A percentile compares a stretch with the other conserved stretches of the same genome.
phyloP scores from a whole-genome alignment of 805 yeast species.

The Candida odintsovae region DNA sequence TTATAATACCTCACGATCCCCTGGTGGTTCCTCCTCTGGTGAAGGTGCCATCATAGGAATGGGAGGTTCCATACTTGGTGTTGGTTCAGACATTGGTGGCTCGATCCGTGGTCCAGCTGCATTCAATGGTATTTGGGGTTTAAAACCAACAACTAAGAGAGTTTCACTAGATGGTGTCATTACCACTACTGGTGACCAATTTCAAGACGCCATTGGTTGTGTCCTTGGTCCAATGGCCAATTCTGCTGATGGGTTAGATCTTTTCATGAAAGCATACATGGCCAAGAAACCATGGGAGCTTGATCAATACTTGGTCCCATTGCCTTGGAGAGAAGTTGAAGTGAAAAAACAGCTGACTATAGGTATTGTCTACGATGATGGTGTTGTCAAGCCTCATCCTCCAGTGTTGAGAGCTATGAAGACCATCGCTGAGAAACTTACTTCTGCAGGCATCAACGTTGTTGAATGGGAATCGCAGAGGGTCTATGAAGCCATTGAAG shows the following conservation, averaged over 20 bases:
- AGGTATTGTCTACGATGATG: conserved; percentile 61
- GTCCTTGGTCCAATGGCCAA: conserved; percentile 68
- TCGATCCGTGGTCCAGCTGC: conserved; percentile 67
- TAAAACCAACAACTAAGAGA: conserved; percentile 57
- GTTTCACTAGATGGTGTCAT: conserved; percentile 22
- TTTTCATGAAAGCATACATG: conserved; percentile 54
- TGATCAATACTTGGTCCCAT: conserved; percentile 31
- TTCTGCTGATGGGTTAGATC: conserved; percentile 58
- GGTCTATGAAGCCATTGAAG: conserved; percentile 51
- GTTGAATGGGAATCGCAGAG: conserved; percentile 53
- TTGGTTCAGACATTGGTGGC: conserved; percentile 72
- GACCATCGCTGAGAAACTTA: conserved; percentile 46
- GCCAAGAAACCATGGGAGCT: conserved; percentile 50
- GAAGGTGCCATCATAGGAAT: conserved; percentile 60
- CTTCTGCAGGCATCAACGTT: conserved; percentile 52
- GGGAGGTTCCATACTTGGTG: conserved; percentile 56
- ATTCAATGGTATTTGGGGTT: conserved; percentile 52
- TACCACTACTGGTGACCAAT: conserved; percentile 9
- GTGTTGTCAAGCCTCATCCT: conserved; percentile 60
- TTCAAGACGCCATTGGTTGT: conserved; percentile 52
- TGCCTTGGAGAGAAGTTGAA: conserved; percentile 34
- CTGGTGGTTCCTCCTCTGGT: conserved; percentile 75
- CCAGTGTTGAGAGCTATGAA: conserved; percentile 55
- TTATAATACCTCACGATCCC: conserved; percentile 47
- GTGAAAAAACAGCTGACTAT: conserved; percentile 42